These are phyloP conservation scores for Xylaria sp. DNA, from an alignment of 2,329 filamentous ascomycete species.

Conservation along the genomic window DNA sequence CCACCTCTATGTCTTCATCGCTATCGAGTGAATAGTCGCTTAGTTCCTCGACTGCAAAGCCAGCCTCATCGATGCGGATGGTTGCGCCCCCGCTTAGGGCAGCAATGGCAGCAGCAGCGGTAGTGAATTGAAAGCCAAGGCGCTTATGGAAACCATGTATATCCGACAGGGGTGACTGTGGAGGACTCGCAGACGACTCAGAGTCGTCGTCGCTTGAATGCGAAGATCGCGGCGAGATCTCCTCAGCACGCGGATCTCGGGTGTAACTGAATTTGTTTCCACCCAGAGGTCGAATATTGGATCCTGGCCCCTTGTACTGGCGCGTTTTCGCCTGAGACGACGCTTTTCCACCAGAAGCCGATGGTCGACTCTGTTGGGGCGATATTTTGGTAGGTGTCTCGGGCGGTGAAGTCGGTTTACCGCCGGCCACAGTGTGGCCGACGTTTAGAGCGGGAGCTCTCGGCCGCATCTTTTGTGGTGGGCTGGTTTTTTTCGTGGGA, in stretches of 20 bases:
- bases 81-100: conserved; percentile 33
- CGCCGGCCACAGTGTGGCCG: conserved; percentile 40
- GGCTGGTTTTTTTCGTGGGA: conserved; percentile 42
- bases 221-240: conserved; percentile 49
- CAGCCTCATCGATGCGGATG: conserved; percentile 39
- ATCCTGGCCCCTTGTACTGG: conserved; percentile 43
- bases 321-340: conserved; percentile 41
- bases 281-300: conserved; percentile 51
- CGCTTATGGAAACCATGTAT: conserved; percentile 39
- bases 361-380: conserved; percentile 45
- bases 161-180: conserved; percentile 46
- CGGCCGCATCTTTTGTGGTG: conserved; percentile 44
- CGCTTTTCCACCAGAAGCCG: conserved; percentile 38
- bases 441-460: conserved; percentile 47
- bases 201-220: conserved; percentile 47
- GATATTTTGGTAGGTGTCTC: conserved; percentile 53
- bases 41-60: conserved; percentile 48
- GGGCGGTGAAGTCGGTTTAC: conserved; percentile 54
- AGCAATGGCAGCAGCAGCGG: conserved; percentile 35
- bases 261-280: conserved; percentile 48
- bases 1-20: conserved; percentile 42
- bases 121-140: conserved; percentile 39
- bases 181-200: conserved; percentile 44
- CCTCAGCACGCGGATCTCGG: conserved; percentile 45
- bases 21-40: conserved; percentile 45